A percentile compares a stretch with the other conserved stretches of the same genome.
phyloP scores from a whole-genome alignment of 305 asterid genomes.

The Fraxinus sp. region DNA sequence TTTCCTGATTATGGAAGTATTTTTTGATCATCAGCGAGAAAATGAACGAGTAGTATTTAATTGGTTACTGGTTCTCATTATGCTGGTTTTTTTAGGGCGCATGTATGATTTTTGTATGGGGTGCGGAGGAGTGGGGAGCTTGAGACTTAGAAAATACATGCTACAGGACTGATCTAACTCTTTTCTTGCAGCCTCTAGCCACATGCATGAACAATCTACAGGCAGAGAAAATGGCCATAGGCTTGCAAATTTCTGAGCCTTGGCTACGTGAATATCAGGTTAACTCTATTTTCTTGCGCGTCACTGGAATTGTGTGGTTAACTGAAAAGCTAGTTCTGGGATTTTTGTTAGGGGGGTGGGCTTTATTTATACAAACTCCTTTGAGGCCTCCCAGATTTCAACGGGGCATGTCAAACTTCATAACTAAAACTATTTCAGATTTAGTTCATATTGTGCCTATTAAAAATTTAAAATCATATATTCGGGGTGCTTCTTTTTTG shows the following conservation, averaged over 20 bases:
- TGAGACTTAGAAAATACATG: neutral
- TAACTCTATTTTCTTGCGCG: neutral
- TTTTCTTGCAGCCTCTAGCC: slow-evolving; percentile 75
- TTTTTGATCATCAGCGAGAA: neutral
- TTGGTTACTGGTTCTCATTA: neutral
- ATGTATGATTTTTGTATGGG: neutral
- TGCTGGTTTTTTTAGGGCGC: neutral
- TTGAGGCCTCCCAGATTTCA: neutral
- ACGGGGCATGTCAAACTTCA: neutral
- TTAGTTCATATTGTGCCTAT: neutral
- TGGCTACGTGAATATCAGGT: slow-evolving; percentile 98
- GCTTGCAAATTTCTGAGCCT: slow-evolving; percentile 76
- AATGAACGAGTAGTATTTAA: neutral
- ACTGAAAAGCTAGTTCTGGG: neutral
- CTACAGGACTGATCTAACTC: neutral
- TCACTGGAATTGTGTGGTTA: neutral
- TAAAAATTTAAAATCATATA: neutral
- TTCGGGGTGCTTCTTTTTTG: neutral
- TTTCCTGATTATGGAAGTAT: neutral
- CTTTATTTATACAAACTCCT: neutral
- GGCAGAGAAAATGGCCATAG: slow-evolving; percentile 73
- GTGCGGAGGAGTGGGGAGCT: neutral
- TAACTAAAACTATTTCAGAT: neutral
- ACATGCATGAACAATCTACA: slow-evolving; percentile 86
- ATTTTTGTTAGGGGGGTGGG: neutral